These are phyloP conservation scores for Calocera viscosa DNA, from an alignment of 768 basidiomycete genomes.

Conservation along the genomic window DNA sequence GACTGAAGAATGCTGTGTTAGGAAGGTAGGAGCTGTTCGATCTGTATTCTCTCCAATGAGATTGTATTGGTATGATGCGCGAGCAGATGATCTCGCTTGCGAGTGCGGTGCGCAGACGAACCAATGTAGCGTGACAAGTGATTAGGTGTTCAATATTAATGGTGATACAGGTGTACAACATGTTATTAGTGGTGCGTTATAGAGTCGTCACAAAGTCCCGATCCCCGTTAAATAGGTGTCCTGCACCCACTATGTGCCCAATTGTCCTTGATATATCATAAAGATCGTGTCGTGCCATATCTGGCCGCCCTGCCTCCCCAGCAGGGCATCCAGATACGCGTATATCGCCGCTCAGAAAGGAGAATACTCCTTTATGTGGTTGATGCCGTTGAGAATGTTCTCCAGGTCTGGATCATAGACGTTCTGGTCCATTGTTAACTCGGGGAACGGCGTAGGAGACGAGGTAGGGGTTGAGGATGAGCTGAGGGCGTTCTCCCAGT, in stretches of 20 bases:
- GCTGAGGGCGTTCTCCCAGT: background rate
- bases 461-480: background rate
- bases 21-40: background rate
- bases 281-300: slow-evolving; percentile 2
- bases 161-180: slow-evolving; percentile 5
- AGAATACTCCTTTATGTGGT: background rate
- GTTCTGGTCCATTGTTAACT: background rate
- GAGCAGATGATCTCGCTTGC: background rate
- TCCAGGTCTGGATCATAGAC: background rate
- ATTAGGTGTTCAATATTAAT: background rate
- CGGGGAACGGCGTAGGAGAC: background rate
- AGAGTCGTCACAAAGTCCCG: background rate
- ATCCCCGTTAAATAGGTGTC: background rate
- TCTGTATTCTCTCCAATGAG: background rate
- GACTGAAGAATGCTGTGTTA: no score
- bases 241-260: slow-evolving; percentile 5
- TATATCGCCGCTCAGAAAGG: background rate
- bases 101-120: no score
- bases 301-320: background rate
- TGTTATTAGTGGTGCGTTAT: background rate
- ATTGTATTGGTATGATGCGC: background rate
- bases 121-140: background rate
- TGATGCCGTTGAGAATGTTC: background rate
- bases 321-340: slow-evolving; percentile 1
- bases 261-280: background rate